A percentile compares a stretch with the other conserved stretches of the same genome.
Conservation (phyloP, 163 green algal genomes). For the Chlorella variabilis region DNA sequence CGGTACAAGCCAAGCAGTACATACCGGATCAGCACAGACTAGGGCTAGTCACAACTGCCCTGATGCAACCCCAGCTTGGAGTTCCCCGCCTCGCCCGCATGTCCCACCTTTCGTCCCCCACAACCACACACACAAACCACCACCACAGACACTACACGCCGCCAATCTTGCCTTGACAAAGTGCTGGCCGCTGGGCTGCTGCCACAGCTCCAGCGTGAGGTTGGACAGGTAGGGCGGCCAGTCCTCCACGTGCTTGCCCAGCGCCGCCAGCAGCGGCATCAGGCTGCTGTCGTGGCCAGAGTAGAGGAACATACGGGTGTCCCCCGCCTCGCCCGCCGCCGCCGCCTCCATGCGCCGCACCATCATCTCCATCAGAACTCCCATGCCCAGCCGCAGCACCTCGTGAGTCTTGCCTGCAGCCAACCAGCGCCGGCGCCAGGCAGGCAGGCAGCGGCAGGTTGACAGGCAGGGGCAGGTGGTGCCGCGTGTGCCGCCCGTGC, state of each 20-base stretch:
- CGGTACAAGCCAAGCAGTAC: background rate
- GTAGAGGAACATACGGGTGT: conserved; percentile 49
- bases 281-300: conserved; percentile 79
- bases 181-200: conserved; percentile 53
- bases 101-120: too few species aligned
- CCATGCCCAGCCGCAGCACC: conserved; percentile 75
- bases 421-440: background rate
- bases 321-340: background rate
- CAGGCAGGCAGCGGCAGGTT: background rate
- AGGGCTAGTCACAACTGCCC: too few species aligned
- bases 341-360: conserved; percentile 50
- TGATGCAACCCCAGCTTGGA: too few species aligned
- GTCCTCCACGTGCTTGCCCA: conserved; percentile 58
- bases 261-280: conserved; percentile 76
- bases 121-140: too few species aligned
- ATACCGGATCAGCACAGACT: too few species aligned
- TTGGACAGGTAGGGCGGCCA: conserved; percentile 71
- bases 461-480: too few species aligned
- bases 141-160: too few species aligned
- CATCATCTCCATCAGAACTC: conserved; percentile 67
- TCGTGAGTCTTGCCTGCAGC: conserved; percentile 40
- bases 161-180: conserved; percentile 41
- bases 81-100: too few species aligned
- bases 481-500: too few species aligned
- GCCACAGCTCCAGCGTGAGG: conserved; percentile 72